These are phyloP conservation scores for Phellopilus nigrolimitatus DNA, from an alignment of 1,284 basidiomycete genomes.

Conservation along the genomic window DNA sequence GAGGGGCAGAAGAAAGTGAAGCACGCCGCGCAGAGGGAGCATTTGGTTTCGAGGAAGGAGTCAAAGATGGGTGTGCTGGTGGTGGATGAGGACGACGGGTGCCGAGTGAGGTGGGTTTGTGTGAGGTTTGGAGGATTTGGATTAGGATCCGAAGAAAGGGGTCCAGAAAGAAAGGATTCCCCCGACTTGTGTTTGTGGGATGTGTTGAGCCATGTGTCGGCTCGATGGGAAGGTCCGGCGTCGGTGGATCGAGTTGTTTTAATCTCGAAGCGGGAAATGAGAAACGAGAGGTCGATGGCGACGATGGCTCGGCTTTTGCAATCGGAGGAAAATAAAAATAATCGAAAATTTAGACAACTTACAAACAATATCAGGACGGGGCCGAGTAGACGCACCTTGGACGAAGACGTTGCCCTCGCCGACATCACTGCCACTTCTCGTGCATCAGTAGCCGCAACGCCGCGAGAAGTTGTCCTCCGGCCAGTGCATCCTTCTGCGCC, in stretches of 20 bases:
- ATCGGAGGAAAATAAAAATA: too few species aligned
- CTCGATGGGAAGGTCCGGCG: conserved; percentile 1
- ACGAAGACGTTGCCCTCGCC: conserved; percentile 63
- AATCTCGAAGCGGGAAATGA: background rate
- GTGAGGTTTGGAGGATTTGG: too few species aligned
- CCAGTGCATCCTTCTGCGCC: conserved; percentile 41
- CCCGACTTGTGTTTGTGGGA: background rate
- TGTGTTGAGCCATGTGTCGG: too few species aligned
- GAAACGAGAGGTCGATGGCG: conserved; percentile 4
- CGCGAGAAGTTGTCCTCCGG: conserved; percentile 72
- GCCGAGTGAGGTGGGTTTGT: conserved; percentile 22
- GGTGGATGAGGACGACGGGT: conserved; percentile 24
- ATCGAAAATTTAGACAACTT: too few species aligned
- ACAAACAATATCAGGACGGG: too few species aligned
- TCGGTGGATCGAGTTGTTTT: background rate
- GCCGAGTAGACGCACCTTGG: conserved; percentile 51
- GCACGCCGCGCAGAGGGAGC: conserved; percentile 13
- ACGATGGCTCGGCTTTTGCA: conserved; percentile 13
- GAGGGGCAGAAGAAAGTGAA: conserved; percentile 15
- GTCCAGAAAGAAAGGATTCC: background rate
- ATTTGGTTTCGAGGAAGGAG: conserved; percentile 23
- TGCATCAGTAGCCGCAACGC: conserved; percentile 61
- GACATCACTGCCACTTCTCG: conserved; percentile 50
- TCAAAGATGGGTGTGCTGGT: conserved; percentile 23
- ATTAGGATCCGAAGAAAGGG: background rate